These are phyloP conservation scores for Phialophora chinensis DNA, from an alignment of 2,329 filamentous ascomycete genomes.

Conservation along the genomic window DNA sequence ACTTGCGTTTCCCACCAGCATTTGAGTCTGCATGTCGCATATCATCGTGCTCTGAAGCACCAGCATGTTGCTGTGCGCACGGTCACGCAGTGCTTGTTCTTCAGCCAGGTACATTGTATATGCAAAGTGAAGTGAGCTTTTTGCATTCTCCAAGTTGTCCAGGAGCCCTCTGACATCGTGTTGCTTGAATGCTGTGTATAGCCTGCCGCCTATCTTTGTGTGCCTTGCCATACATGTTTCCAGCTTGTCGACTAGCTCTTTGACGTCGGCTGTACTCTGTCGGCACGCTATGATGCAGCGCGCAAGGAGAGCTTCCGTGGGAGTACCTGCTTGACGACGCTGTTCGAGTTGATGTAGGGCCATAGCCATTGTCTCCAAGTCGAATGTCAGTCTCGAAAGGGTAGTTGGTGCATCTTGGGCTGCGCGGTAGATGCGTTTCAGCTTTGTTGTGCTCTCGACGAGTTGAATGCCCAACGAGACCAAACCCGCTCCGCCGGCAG, in stretches of 20 bases:
- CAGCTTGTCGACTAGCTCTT: conserved; percentile 3
- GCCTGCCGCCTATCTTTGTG: conserved; percentile 6
- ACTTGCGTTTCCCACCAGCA: neutral
- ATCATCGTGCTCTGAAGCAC: conserved; percentile 1
- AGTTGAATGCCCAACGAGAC: conserved; percentile 13
- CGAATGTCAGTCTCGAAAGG: neutral
- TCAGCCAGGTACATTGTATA: conserved; percentile 12
- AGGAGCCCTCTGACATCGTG: conserved; percentile 8
- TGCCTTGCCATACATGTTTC: neutral
- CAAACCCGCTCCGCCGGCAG: conserved; percentile 11
- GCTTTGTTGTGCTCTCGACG: conserved; percentile 7
- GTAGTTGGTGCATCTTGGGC: conserved; percentile 9
- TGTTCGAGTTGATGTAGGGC: conserved; percentile 11
- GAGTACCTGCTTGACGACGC: conserved; percentile 5
- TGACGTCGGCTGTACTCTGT: neutral
- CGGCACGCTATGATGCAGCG: conserved; percentile 8
- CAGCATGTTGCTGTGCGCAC: neutral
- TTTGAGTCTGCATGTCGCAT: conserved; percentile 1
- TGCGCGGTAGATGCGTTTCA: conserved; percentile 10
- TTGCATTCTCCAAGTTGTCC: conserved; percentile 12
- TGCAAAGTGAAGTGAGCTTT: conserved; percentile 13
- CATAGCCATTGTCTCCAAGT: conserved; percentile 13
- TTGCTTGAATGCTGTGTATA: conserved; percentile 15
- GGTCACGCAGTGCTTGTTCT: conserved; percentile 9
- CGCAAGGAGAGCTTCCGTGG: conserved; percentile 6